Evolutionary conservation across 331 rosid genomes (phyloP), one percentile per base, ranked within the genome.

Genomic region (Phaseolus coccineus): DNA sequence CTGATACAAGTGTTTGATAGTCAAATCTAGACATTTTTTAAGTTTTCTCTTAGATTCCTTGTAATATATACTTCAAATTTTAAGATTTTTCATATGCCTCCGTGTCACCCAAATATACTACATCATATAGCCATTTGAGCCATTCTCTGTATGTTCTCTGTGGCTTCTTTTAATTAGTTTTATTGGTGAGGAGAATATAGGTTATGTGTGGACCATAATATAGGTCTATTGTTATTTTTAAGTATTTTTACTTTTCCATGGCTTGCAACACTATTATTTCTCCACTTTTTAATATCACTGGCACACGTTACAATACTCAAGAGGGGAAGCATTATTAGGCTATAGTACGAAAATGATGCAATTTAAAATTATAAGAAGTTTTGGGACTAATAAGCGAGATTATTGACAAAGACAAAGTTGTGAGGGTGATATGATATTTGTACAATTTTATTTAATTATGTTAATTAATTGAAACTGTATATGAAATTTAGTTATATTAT

Each of bases 251-350:
- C 1, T 7, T 65, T 3, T 40, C 16, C 57, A 30, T 46, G 3
- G 47, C 33, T 47, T 10, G 5, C 48, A 5, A 0, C 5, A 63
- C 16, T 22, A 39, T 46, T 27, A 50, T 16, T 69, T 47, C 13
- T 47, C 27, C n/a, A 2, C 30, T 47, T 70, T 47, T 48, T 47
- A 8, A 50, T 1, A 5, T 25, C 15, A 53, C 70, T 77, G 70
- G 75, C 8, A 67, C 79, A 77, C 79, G 79, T 82, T 82, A 56
- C 2, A 39, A 19, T 69, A 10, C 6, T 40, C 37, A 6, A 35
- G 39, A 0, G 5, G 2, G 6, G 47, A 13, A 19, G 48, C 64
- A 63, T 63, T 14, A 76, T 63, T 64, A 19, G 39, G 39, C 22
- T 19, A 19, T 19, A 19, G 22, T 19, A 19, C 22, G 22, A 19